Evolutionary conservation across 805 yeast species (phyloP).

Genomic region (Candida michaelii): DNA sequence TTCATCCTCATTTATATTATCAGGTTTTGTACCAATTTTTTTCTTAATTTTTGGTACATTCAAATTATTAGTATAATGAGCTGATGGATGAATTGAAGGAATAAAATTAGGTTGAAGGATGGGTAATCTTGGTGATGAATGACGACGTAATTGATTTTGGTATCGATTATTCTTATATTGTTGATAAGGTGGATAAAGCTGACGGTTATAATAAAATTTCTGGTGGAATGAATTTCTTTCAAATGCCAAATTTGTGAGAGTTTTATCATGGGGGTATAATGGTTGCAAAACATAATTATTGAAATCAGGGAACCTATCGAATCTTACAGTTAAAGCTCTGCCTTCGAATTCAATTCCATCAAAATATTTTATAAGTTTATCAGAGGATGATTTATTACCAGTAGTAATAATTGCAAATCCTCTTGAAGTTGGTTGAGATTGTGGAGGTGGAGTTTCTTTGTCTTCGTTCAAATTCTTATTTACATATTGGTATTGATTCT

Average conservation of each 20-base stretch:
- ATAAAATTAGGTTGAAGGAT: conserved; percentile 13
- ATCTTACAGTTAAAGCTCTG: conserved; percentile 58
- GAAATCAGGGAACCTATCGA: conserved; percentile 52
- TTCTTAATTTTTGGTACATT: conserved; percentile 11
- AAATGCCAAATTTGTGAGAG: conserved; percentile 27
- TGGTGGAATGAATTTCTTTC: conserved; percentile 34
- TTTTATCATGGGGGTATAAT: conserved; percentile 13
- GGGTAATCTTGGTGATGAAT: conserved; percentile 13
- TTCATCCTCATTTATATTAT: conserved; percentile 23
- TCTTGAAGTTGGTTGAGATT: conserved; percentile 22
- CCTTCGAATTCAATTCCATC: conserved; percentile 59
- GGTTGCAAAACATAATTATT: conserved; percentile 30
- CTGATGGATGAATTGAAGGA: conserved; percentile 17
- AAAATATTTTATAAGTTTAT: conserved; percentile 47
- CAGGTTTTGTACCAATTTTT: conserved; percentile 4
- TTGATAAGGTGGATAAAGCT: conserved; percentile 1
- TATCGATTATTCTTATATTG: not conserved
- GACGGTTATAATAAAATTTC: conserved; percentile 27
- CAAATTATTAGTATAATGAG: conserved; percentile 13
- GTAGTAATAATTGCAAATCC: conserved; percentile 70
- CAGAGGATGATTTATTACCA: conserved; percentile 45
- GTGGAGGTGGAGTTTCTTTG: not conserved
- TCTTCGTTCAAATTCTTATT: not conserved
- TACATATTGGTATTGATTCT: not conserved
- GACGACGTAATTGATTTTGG: conserved; percentile 2